Evolutionary conservation across 176 grass and related monocot species (phyloP), one percentile per base, ranked within the genome.

Genomic region (Oryza australiensis): DNA sequence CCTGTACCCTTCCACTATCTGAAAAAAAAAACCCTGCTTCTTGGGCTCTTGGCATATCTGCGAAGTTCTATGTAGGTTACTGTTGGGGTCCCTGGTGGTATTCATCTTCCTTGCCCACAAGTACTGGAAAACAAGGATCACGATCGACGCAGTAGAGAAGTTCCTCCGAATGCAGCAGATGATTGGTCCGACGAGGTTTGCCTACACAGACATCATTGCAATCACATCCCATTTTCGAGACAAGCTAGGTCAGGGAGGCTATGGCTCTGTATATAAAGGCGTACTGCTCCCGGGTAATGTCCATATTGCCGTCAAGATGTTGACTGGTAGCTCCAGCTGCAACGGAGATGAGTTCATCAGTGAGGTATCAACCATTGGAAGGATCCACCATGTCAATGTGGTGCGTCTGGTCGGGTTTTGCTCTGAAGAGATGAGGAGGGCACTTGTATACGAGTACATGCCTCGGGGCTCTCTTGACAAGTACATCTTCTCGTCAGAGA

Each of bases 231-330:
- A 82, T 51, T 51, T 51, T 6, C 3, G 48, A 51, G 48, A 51
- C 3, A 93, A 90, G 35, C 26, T 94, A 0, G 91, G 91, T 0
- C 85, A 94, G 65, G 88, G 91, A 8, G 82, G 85, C 2, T 90
- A 84, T 14, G 84, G 87, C 1, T 85, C 62, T 0, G 85, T 93
- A 0, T 93, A 37, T 40, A 89, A 85, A 80, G 91, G 88, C 16
- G 30, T 73, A 27, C 53, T 83, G 0, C 62, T 82, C 26, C 71
- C 83, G 13, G 15, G 48, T 4, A 37, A 37, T 37, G 48, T 51
- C 3, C 48, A 51, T 51, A 0, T 51, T 20, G 48, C 48, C 4
- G 4, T 51, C 48, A 51, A 51, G 16, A 51, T 51, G 48, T 1
- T 18, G 15, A 0, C 15, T 1, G 15, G 15, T 18, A 51, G 1